A percentile compares a stretch with the other conserved stretches of the same genome.
These are phyloP conservation scores for Trifolium subterraneum DNA, from an alignment of 306 rosid species.

Conservation along the genomic window DNA sequence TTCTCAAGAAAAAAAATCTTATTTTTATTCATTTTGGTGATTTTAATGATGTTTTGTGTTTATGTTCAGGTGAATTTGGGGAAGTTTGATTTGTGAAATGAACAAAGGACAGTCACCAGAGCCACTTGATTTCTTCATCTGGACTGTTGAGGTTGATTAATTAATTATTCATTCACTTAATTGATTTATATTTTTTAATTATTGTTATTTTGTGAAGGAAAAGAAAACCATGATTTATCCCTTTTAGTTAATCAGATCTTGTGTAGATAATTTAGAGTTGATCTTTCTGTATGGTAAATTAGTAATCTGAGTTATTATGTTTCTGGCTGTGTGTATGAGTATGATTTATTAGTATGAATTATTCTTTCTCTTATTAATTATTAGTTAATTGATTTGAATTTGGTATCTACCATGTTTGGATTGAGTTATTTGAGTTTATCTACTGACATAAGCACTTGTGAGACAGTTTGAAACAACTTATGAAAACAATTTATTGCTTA, in stretches of 20 bases:
- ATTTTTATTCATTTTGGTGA: neutral
- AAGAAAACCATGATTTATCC: neutral
- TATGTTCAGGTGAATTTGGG: slow-evolving; percentile 52
- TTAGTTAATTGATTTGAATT: slow-evolving; percentile 1
- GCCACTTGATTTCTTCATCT: slow-evolving; percentile 99
- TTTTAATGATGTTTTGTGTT: slow-evolving; percentile 39
- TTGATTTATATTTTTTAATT: neutral
- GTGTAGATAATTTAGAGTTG: neutral
- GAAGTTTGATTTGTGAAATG: slow-evolving; percentile 67
- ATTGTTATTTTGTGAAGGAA: neutral
- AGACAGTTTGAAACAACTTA: too few relatives aligned
- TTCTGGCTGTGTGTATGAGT: neutral
- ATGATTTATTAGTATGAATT: neutral
- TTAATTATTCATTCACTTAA: neutral
- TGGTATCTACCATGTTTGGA: slow-evolving; percentile 1
- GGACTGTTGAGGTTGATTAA: slow-evolving; percentile 92
- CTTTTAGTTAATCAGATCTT: slow-evolving; percentile 36
- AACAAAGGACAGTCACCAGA: slow-evolving; percentile 88
- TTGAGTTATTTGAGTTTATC: too few relatives aligned
- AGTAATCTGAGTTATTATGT: slow-evolving; percentile 17
- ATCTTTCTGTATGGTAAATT: slow-evolving; percentile 22
- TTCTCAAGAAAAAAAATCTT: neutral
- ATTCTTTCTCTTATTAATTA: neutral
- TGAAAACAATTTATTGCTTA: too few relatives aligned
- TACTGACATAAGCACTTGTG: too few relatives aligned